Conservation (phyloP, 2,329 filamentous ascomycete species). For the Aspergillus proliferans region DNA sequence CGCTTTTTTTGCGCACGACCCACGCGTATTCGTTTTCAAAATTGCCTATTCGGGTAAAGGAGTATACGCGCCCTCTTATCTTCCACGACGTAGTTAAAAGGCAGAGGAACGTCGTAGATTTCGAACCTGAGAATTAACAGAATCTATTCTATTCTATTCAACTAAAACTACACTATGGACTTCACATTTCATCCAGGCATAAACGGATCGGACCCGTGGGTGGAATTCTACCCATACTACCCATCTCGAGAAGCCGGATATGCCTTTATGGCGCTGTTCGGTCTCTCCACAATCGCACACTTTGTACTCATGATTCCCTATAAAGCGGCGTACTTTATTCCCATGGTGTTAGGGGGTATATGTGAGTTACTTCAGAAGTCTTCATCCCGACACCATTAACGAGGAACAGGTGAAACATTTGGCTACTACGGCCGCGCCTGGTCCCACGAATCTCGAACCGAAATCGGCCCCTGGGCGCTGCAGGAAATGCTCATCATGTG, state of each 20-base stretch:
- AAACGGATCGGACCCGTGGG: conserved; percentile 25
- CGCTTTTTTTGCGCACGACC: background rate
- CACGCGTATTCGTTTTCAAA: background rate
- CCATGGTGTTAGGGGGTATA: conserved; percentile 31
- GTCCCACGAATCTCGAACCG: conserved; percentile 22
- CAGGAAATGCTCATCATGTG: conserved; percentile 37
- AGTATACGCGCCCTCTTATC: background rate
- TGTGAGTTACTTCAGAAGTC: conserved; percentile 18
- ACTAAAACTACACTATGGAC: conserved; percentile 18
- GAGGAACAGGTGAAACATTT: conserved; percentile 25
- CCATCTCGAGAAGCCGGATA: conserved; percentile 29
- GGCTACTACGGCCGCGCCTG: conserved; percentile 33
- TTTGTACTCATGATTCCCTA: conserved; percentile 26
- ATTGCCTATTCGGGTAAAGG: background rate
- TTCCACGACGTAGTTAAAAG: background rate
- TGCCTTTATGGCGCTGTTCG: conserved; percentile 32
- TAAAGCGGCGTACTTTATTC: conserved; percentile 32
- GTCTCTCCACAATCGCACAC: conserved; percentile 23
- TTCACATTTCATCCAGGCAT: conserved; percentile 24
- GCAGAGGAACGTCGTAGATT: background rate
- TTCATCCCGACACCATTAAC: background rate
- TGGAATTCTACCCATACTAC: conserved; percentile 33
- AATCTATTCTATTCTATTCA: background rate
- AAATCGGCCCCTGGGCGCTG: conserved; percentile 26
- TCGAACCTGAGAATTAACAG: no score